Evolutionary conservation across 2,329 filamentous ascomycete genomes (phyloP), one percentile per base, ranked within the genome.

Genomic region (Fusarium circinatum): DNA sequence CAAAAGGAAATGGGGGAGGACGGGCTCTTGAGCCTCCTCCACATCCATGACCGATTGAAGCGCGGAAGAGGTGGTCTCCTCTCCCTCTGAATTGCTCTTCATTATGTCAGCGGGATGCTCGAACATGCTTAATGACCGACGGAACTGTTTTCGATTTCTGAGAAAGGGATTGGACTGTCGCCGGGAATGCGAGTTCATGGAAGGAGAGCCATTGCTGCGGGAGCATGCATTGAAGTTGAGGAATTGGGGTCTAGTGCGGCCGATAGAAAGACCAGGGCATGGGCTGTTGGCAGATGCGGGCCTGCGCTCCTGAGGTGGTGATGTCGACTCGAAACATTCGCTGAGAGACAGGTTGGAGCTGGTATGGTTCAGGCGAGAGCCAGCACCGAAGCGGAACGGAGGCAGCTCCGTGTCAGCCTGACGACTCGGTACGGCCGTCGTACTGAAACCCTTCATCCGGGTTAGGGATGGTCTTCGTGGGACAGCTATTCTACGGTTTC

Each of bases 91-190:
- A 81, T 95, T 94, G 63, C 91, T 87, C 83, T 94, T 94, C 85
- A 97, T 93, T 62, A 98, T 88, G 80, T 98, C 96, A 75, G 90
- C 93, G 8, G 95, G 93, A 81, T 93, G 91, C 84, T 98, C 96
- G 83, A 97, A 99, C 96, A 99, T 99, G 88, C 96, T 98, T 79
- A 98, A 85, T 30, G 96, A 97, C 75, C 96, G 91, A 69, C 96
- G 92, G 79, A 96, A 96, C 81, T 96, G 94, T 80, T 97, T 97
- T 75, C 95, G 90, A 49, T 93, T 93, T 70, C 94, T 91, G 77
- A 91, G 86, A 75, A 93, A 89, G 64, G 89, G 93, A 81, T 91
- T 95, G 55, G 89, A 92, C 69, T 85, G 88, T 75, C 95, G 94
- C 73, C 95, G 91, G 63, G 91, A 84, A 76, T 96, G 92, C 68